A percentile compares a stretch with the other conserved stretches of the same genome.
Evolutionary conservation across 2,329 filamentous ascomycete species (phyloP).

Genomic region (Ambrosiella cleistominuta): DNA sequence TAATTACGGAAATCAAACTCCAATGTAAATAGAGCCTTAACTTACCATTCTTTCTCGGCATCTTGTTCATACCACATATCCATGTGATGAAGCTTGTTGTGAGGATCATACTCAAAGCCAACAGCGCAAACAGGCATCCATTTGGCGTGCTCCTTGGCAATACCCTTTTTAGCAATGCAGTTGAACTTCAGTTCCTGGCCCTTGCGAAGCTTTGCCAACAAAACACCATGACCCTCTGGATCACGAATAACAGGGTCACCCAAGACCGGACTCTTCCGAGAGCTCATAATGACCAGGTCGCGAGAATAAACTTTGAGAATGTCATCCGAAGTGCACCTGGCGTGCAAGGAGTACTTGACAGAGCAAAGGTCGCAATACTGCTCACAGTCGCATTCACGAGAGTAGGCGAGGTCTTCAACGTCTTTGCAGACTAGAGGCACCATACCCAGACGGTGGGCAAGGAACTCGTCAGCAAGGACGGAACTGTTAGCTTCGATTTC

Average conservation of each 20-base stretch:
- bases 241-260: conserved; percentile 75
- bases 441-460: conserved; percentile 79
- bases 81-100: conserved; percentile 84
- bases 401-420: conserved; percentile 67
- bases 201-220: conserved; percentile 79
- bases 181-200: conserved; percentile 80
- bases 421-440: conserved; percentile 75
- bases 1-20: no score
- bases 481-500: conserved; percentile 87
- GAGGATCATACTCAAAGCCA: conserved; percentile 94
- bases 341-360: conserved; percentile 68
- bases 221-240: conserved; percentile 58
- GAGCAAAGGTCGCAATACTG: conserved; percentile 86
- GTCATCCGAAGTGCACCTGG: conserved; percentile 67
- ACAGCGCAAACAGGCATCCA: conserved; percentile 88
- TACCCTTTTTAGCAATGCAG: conserved; percentile 94
- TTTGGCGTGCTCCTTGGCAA: conserved; percentile 96
- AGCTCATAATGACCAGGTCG: conserved; percentile 58
- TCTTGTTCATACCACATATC: conserved; percentile 89
- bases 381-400: conserved; percentile 91
- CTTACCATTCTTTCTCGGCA: conserved; percentile 67
- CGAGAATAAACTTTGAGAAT: conserved; percentile 90
- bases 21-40: conserved; percentile 10
- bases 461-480: conserved; percentile 91
- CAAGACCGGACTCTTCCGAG: conserved; percentile 54